A percentile compares a stretch with the other conserved stretches of the same genome.
phyloP scores from a whole-genome alignment of 768 basidiomycete species.

The Termitomyces sp. region DNA sequence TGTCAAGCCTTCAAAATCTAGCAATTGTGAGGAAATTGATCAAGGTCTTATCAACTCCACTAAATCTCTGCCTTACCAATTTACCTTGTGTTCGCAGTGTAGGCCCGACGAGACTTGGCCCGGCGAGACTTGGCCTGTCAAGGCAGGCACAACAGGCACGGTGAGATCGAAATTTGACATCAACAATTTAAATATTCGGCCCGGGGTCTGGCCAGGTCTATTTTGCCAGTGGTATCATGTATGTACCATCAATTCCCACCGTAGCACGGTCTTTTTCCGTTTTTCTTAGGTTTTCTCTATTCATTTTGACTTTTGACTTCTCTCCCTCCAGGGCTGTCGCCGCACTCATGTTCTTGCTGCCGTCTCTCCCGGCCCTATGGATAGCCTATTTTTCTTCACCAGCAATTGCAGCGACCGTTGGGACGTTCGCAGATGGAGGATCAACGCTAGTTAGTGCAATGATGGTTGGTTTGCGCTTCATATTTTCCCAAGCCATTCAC shows the following conservation, averaged over 20 bases:
- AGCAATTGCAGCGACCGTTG: slow-evolving; percentile 22
- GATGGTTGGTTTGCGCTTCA: slow-evolving; percentile 24
- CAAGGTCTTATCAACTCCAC: background rate
- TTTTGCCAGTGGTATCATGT: background rate
- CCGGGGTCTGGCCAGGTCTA: background rate
- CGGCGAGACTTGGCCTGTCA: background rate
- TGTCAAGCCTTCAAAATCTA: background rate
- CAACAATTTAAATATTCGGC: background rate
- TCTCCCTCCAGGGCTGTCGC: background rate
- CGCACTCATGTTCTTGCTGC: slow-evolving; percentile 9
- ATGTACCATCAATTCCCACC: slow-evolving; percentile 1
- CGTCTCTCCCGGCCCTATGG: slow-evolving; percentile 21
- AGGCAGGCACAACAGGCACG: too few relatives aligned
- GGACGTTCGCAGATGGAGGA: slow-evolving; percentile 31
- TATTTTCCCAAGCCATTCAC: background rate
- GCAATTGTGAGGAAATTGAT: background rate
- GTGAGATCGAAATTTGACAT: too few relatives aligned
- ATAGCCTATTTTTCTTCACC: slow-evolving; percentile 18
- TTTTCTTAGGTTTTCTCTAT: background rate
- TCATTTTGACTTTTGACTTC: background rate
- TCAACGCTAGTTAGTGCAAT: slow-evolving; percentile 31
- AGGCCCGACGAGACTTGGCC: background rate
- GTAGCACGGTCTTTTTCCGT: background rate
- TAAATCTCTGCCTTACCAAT: background rate
- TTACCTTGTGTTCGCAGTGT: background rate